Base-by-base conservation (phyloP, 306 rosid genomes). In the Cicer bijugum region DNA sequence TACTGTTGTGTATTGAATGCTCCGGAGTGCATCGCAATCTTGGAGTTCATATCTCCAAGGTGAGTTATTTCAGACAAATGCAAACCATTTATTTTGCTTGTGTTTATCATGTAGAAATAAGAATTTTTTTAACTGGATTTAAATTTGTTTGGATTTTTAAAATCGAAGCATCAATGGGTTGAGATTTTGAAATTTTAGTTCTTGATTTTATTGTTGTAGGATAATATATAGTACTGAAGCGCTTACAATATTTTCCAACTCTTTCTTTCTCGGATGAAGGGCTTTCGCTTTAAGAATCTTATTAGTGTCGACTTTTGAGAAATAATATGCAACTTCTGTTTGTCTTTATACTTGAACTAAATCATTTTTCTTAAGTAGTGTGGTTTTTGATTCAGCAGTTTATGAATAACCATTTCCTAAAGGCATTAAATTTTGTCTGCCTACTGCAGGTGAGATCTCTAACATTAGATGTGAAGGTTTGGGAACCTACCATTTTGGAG, bases 1-100 rank as follows among this genome's bases (percentile, higher is more conserved):
- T 94, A 77, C 86, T 94, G 68, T 59, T 94, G 28, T 94, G 99
- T 80, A 91, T 94, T 55, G 97, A 94, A 84, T 94, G 99, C 83
- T 94, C 97, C 68, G 99, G 99, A 57, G 92, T 89, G 75, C 99
- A 94, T 75, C 86, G 99, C 71, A 94, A 94, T 84, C 91, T 94
- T 75, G 99, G 99, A 23, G 99, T 94, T 80, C 99, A 94, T 82
- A 83, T 94, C 81, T 94, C 99, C 51, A 94, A 94, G 97, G 98
- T 94, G 73, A 50, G 48, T 80, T 74, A 51, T 67, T 75, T 74
- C 35, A 48, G 42, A 59, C 45, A 70, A 69, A 73, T 68, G 75
- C 64, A 62, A 63, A 58, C 16, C 67, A 44, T 55, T 81, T 35
- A 16, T 68, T 78, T 56, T 16, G 16, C 17, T 45, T 19, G 23